These are phyloP conservation scores for Afroboletus lepidellus DNA, from an alignment of 1,284 basidiomycete genomes.

Conservation along the genomic window DNA sequence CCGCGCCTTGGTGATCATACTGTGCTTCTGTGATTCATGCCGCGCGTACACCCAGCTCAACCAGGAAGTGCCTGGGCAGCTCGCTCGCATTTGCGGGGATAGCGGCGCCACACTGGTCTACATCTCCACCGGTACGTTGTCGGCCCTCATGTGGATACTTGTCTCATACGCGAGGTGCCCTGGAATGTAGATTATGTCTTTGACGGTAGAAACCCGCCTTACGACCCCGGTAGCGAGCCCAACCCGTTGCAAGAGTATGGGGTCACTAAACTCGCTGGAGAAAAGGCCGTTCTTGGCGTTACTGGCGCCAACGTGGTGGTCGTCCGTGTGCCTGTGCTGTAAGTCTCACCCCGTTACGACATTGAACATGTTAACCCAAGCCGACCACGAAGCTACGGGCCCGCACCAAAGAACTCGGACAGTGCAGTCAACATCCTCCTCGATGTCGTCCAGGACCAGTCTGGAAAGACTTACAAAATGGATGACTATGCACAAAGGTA, in stretches of 20 bases:
- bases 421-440: constrained; percentile 78
- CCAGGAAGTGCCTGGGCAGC: constrained; percentile 57
- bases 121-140: constrained; percentile 66
- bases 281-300: constrained; percentile 58
- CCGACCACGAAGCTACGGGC: constrained; percentile 64
- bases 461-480: constrained; percentile 80
- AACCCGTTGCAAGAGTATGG: constrained; percentile 82
- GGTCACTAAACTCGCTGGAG: constrained; percentile 73
- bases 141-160: not conserved
- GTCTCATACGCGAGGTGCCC: constrained; percentile 13
- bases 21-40: not conserved
- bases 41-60: constrained; percentile 53
- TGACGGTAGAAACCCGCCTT: constrained; percentile 79
- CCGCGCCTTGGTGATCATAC: not conserved
- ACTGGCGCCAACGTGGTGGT: constrained; percentile 56
- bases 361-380: not conserved
- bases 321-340: constrained; percentile 82
- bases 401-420: constrained; percentile 72
- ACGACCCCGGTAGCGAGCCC: constrained; percentile 60
- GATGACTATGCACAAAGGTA: constrained; percentile 83
- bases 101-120: constrained; percentile 66
- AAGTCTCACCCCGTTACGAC: constrained; percentile 24
- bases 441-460: constrained; percentile 75
- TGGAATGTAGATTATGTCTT: constrained; percentile 74
- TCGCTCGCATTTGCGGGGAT: constrained; percentile 57